These are phyloP conservation scores for Massarina eburnea DNA, from an alignment of 2,329 filamentous ascomycete genomes.

Conservation along the genomic window DNA sequence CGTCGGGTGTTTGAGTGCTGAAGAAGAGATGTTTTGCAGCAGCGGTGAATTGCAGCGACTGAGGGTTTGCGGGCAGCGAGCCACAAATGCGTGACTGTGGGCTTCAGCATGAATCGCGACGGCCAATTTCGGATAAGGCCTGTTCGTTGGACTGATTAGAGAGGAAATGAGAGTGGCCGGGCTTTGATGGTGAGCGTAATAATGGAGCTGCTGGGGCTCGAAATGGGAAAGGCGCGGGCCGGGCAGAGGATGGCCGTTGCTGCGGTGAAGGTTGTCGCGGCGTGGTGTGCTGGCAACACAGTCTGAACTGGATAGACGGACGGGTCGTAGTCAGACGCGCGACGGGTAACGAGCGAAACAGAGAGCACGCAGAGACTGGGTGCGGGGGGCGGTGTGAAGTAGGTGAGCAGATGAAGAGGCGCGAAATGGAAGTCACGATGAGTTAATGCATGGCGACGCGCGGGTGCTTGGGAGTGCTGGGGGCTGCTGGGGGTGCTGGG, in stretches of 20 bases:
- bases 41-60: constrained; percentile 24
- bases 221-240: constrained; percentile 29
- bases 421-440: not conserved
- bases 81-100: constrained; percentile 27
- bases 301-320: constrained; percentile 13
- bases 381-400: not conserved
- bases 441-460: no score
- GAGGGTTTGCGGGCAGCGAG: constrained; percentile 26
- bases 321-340: constrained; percentile 13
- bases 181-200: constrained; percentile 36
- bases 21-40: constrained; percentile 17
- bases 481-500: constrained; percentile 7
- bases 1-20: no score
- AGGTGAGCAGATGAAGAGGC: not conserved
- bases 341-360: constrained; percentile 17
- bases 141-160: constrained; percentile 40
- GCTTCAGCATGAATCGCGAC: constrained; percentile 40
- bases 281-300: constrained; percentile 39
- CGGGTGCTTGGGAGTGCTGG: no score
- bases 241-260: constrained; percentile 42
- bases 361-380: constrained; percentile 7
- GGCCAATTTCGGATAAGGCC: constrained; percentile 36
- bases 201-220: constrained; percentile 35
- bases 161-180: constrained; percentile 34
- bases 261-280: constrained; percentile 38